Evolutionary conservation across 768 basidiomycete species (phyloP).

Genomic region (Naganishia onofrii): DNA sequence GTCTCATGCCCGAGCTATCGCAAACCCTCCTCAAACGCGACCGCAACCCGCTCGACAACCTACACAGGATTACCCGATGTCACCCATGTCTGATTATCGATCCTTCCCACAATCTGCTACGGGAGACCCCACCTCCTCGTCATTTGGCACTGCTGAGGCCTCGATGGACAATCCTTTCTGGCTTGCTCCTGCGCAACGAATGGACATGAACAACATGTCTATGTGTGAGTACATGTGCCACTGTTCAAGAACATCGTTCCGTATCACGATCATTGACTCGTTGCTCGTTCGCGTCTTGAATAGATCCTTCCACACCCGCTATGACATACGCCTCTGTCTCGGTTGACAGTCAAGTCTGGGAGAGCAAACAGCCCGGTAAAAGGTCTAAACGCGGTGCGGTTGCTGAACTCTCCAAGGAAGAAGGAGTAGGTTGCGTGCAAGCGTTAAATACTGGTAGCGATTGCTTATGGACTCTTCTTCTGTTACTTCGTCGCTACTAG

Average conservation of each 20-base stretch:
- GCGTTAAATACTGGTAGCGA: background rate
- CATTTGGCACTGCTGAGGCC: background rate
- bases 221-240: background rate
- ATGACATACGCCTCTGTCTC: background rate
- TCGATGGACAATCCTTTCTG: background rate
- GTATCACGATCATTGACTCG: background rate
- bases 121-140: background rate
- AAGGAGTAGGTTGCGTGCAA: background rate
- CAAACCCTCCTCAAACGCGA: background rate
- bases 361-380: background rate
- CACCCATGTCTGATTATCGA: background rate
- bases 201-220: background rate
- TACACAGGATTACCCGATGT: background rate
- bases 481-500: background rate
- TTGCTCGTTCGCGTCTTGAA: background rate
- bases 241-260: background rate
- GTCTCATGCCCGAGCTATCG: slow-evolving; percentile 4
- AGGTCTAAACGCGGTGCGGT: background rate
- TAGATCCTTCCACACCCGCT: background rate
- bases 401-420: background rate
- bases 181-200: background rate
- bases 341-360: background rate
- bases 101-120: background rate
- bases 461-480: background rate
- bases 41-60: background rate